A percentile compares a stretch with the other conserved stretches of the same genome.
These are phyloP conservation scores for Pythium insidiosum DNA, from an alignment of 352 stramenopile species.

Conservation along the genomic window DNA sequence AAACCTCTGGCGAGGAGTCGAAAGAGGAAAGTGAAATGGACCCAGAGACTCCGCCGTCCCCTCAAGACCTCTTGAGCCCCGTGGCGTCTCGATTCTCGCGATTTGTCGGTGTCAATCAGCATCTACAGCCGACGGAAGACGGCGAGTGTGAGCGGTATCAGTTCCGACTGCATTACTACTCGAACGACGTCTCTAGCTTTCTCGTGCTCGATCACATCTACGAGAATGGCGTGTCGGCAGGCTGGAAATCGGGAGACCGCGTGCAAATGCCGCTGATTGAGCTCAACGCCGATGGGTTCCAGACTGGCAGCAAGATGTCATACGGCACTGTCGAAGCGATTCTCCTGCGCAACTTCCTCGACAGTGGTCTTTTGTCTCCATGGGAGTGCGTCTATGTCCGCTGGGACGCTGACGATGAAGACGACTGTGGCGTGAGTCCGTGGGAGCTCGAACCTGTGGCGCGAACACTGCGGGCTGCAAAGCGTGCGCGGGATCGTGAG, in stretches of 20 bases:
- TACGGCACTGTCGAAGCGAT: constrained; percentile 53
- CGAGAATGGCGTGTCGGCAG: constrained; percentile 63
- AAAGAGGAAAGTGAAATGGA: constrained; percentile 27
- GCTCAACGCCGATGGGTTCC: constrained; percentile 49
- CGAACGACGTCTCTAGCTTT: constrained; percentile 80
- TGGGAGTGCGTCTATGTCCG: constrained; percentile 74
- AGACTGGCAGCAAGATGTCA: constrained; percentile 46
- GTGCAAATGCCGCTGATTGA: constrained; percentile 72
- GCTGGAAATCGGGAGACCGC: constrained; percentile 60
- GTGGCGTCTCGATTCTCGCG: no score
- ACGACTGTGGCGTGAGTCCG: constrained; percentile 56
- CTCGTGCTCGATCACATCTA: constrained; percentile 79
- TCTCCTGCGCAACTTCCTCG: constrained; percentile 3
- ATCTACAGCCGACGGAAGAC: constrained; percentile 28
- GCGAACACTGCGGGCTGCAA: constrained; percentile 22
- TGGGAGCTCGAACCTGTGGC: constrained; percentile 69
- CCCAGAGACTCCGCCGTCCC: constrained; percentile 18
- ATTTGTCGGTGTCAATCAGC: constrained; percentile 59
- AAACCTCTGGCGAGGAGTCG: constrained; percentile 23
- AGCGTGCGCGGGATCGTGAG: constrained; percentile 29
- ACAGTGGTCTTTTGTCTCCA: constrained; percentile 27
- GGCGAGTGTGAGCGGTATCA: constrained; percentile 32
- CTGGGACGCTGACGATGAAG: constrained; percentile 65
- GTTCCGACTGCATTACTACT: constrained; percentile 69
- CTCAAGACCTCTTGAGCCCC: no score